A percentile compares a stretch with the other conserved stretches of the same genome.
phyloP scores from a whole-genome alignment of 1,139 yeast genomes.

The Keqinozyma sinolaborantium region DNA sequence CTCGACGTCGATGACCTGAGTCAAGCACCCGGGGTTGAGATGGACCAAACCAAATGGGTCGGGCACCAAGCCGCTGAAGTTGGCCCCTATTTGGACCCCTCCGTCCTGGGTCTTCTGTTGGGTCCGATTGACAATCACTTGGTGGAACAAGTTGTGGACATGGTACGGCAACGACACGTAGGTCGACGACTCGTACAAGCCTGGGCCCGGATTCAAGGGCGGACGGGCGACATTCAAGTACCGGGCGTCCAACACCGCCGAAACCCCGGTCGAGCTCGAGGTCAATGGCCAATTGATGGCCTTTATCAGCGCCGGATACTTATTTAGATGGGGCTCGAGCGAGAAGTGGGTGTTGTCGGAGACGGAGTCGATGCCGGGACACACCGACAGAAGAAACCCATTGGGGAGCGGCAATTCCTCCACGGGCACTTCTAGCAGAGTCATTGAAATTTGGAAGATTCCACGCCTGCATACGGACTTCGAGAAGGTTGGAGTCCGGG shows the following conservation, averaged over 20 bases:
- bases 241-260: slow-evolving; percentile 17
- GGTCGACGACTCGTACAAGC: slow-evolving; percentile 33
- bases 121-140: slow-evolving; percentile 18
- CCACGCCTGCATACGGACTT: too few species aligned
- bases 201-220: slow-evolving; percentile 20
- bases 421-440: slow-evolving; percentile 9
- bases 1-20: slow-evolving; percentile 19
- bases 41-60: slow-evolving; percentile 53
- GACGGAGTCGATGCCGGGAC: slow-evolving; percentile 34
- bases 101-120: slow-evolving; percentile 39
- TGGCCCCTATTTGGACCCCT: slow-evolving; percentile 52
- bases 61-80: slow-evolving; percentile 48
- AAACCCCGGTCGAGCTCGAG: slow-evolving; percentile 13
- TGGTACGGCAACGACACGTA: slow-evolving; percentile 43
- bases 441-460: slow-evolving; percentile 9
- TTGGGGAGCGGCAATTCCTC: slow-evolving; percentile 21
- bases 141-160: slow-evolving; percentile 28
- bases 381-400: slow-evolving; percentile 33
- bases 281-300: slow-evolving; percentile 33
- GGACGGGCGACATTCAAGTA: slow-evolving; percentile 42
- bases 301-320: slow-evolving; percentile 7
- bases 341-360: slow-evolving; percentile 34
- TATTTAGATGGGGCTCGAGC: slow-evolving; percentile 12
- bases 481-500: too few species aligned
- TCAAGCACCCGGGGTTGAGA: slow-evolving; percentile 53